Percentiles rank a stretch among this genome's conserved stretches.
phyloP scores from a whole-genome alignment of 2,329 filamentous ascomycete genomes.

The Fusarium longipes region DNA sequence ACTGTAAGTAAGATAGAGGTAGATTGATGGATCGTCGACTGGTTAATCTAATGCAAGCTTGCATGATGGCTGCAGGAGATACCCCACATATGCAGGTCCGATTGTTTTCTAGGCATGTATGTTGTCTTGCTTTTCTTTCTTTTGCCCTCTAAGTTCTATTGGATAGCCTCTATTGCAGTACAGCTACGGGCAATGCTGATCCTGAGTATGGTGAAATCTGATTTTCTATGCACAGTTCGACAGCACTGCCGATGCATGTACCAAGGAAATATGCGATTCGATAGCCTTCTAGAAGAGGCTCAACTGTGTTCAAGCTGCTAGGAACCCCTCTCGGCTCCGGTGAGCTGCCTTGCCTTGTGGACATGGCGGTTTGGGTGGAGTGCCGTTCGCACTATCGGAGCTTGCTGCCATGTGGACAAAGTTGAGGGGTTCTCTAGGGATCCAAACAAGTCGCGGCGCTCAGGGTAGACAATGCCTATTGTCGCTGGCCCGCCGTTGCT shows the following conservation, averaged over 20 bases:
- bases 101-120: background rate
- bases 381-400: conserved; percentile 25
- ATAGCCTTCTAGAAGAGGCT: background rate
- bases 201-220: background rate
- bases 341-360: conserved; percentile 28
- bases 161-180: background rate
- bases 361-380: conserved; percentile 32
- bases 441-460: conserved; percentile 23
- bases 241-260: background rate
- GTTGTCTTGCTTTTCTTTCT: conserved; percentile 11
- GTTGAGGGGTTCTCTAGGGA: conserved; percentile 6
- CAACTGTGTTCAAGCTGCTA: conserved; percentile 1
- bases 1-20: conserved; percentile 15
- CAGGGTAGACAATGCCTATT: conserved; percentile 14
- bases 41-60: conserved; percentile 27
- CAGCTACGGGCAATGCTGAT: background rate
- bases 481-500: conserved; percentile 12
- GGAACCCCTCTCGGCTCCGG: conserved; percentile 23
- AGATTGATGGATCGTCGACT: conserved; percentile 12
- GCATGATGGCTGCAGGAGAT: conserved; percentile 27
- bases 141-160: background rate
- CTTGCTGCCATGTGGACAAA: conserved; percentile 14
- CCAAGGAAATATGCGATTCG: background rate
- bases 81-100: conserved; percentile 40
- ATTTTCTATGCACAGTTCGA: background rate